Evolutionary conservation across 352 stramenopile species (phyloP), one percentile per base, ranked within the genome.

Genomic region (Globisporangium carolinianum): DNA sequence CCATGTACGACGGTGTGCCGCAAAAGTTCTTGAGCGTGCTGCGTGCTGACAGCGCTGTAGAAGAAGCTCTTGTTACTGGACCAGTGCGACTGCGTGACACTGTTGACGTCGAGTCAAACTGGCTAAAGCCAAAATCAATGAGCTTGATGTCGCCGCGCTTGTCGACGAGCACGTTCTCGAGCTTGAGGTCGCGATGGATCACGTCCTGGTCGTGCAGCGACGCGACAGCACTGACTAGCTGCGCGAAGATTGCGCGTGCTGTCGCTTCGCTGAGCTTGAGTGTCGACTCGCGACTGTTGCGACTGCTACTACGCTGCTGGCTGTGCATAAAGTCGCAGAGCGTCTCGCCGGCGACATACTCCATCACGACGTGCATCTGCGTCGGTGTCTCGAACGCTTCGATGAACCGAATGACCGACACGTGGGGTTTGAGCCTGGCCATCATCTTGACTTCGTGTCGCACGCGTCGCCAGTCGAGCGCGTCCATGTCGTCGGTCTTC

Each of bases 1-100:
- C 83, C 80, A 93, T 91, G 55, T 92, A 94, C 47, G 81, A 72
- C 39, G 82, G 76, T 0, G 76, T 90, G 17, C 82, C 82, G 52
- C 82, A 92, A 51, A 90, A 87, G 45, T 75, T 89, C 67, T 93
- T 94, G 37, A 69, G 69, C 49, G 59, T 57, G 7, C 10, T 47
- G 35, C n/a, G 45, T 35, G 7, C 9, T 32, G 24, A 32, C 24
- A 32, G 24, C 24, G 24, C 3, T 32, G 24, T 32, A 32, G 24
- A 32, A 32, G 24, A 32, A 32, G 24, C 24, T 32, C 3, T 32
- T 32, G 24, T 32, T 32, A 32, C 24, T 3, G 24, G 24, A 32
- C 24, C 24, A 32, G 24, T 32, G 24, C 24, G 24, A 32, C 24
- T 32, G 24, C 2, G 24, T 32, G 24, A 32, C 24, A 32, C 24